Conservation (phyloP, 805 yeast species). For the Lachancea sp. region DNA sequence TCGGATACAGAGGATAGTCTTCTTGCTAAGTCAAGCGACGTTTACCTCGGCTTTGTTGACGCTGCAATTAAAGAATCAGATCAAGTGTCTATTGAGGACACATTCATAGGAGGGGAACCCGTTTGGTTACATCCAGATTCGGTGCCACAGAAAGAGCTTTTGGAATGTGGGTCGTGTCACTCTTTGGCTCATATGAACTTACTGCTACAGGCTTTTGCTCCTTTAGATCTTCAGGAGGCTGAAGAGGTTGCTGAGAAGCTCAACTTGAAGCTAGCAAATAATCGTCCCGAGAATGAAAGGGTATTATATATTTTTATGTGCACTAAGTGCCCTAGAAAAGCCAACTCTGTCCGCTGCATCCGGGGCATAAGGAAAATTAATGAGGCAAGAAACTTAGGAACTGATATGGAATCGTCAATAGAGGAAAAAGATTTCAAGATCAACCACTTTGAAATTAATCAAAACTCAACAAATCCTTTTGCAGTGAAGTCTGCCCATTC, state of each 20-base stretch:
- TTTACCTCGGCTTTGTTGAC: constrained; percentile 61
- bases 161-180: constrained; percentile 63
- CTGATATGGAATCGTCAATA: constrained; percentile 36
- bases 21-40: constrained; percentile 30
- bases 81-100: constrained; percentile 50
- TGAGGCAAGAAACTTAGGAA: constrained; percentile 34
- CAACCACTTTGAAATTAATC: constrained; percentile 30
- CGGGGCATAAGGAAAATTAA: constrained; percentile 60
- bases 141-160: constrained; percentile 45
- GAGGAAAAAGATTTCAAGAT: constrained; percentile 38
- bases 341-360: constrained; percentile 68
- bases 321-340: constrained; percentile 58
- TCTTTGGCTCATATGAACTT: constrained; percentile 48
- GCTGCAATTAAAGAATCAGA: constrained; percentile 44
- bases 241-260: constrained; percentile 16
- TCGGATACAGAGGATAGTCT: constrained; percentile 26
- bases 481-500: constrained; percentile 30
- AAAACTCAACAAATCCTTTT: constrained; percentile 19
- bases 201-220: constrained; percentile 74
- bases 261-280: constrained; percentile 10
- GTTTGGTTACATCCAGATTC: constrained; percentile 62
- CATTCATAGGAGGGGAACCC: constrained; percentile 77
- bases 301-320: constrained; percentile 78
- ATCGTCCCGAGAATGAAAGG: constrained; percentile 65
- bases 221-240: constrained; percentile 43